Evolutionary conservation across 441 rosid genomes (phyloP).

Genomic region (Syzygium syzygioides): DNA sequence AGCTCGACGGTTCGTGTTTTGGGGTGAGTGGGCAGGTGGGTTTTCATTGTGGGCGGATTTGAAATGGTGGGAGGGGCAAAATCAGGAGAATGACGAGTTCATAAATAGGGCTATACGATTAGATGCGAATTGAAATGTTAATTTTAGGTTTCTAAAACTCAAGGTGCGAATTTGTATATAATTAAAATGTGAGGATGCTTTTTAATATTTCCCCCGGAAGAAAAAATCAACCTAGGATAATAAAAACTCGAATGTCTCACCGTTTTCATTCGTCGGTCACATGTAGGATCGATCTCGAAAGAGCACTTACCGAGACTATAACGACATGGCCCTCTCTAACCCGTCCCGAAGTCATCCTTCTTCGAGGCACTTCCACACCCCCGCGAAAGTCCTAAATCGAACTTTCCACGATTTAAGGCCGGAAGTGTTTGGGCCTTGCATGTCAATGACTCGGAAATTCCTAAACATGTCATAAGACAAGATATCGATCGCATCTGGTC

Average conservation of each 20-base stretch:
- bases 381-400: neutral
- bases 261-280: neutral
- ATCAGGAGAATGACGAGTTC: neutral
- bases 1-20: neutral
- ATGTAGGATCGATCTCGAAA: fast-evolving
- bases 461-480: fast-evolving
- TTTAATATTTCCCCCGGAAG: neutral
- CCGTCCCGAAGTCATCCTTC: fast-evolving
- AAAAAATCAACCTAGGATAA: neutral
- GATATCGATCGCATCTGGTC: neutral
- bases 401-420: neutral
- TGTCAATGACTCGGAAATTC: neutral
- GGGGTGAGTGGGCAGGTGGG: neutral
- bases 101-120: neutral
- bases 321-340: neutral
- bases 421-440: fast-evolving
- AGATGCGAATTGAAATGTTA: neutral
- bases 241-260: neutral
- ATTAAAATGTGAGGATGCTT: neutral
- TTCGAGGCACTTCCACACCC: neutral
- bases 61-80: neutral
- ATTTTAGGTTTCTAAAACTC: neutral
- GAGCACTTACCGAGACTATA: neutral
- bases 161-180: neutral
- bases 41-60: neutral